Evolutionary conservation across 2,329 filamentous ascomycete species (phyloP), one percentile per base, ranked within the genome.

Genomic region (Cladosporium sp.): DNA sequence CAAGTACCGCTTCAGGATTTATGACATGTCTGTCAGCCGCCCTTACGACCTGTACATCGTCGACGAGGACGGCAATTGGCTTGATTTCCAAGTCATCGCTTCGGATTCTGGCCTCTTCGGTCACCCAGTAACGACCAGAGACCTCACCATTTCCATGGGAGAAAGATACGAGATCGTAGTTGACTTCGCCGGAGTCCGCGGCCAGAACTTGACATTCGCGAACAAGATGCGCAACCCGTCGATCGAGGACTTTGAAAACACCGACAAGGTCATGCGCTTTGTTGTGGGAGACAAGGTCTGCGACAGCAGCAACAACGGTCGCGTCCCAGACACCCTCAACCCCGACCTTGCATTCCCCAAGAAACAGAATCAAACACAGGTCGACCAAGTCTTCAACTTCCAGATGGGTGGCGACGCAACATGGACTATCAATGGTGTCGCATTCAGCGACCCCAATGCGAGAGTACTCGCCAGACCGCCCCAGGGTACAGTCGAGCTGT

Each of bases 141-240:
- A 76, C n/a, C 69, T 86, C 4, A 77, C 78, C 37, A 76, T 86
- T 44, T 77, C 83, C 7, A 85, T 85, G 77, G 85, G 83, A 5
- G 85, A 88, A 71, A 80, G 86, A 4, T 88, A 84, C 69, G 86
- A 88, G 69, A 76, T 87, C 26, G 77, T 88, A 21, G 75, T 88
- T 64, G 85, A 88, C 74, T 88, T 88, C 69, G 73, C 80, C 16
- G 66, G 71, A 2, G 83, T 78, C 67, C 77, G 77, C 1, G 83
- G 83, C 49, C 77, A 85, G 71, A 84, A 83, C 67, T 66, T 77
- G 40, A 73, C 71, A 1, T 66, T 72, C 29, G 68, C 65, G 64
- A 74, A 72, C 69, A 71, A 71, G 65, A 62, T 69, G 62, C 67
- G 68, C n/a, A 68, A 69, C 26, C 44, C 33, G 12, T 67, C 70